Conservation (phyloP, 1,139 yeast species). For the Kluyveromyces marxianus region DNA sequence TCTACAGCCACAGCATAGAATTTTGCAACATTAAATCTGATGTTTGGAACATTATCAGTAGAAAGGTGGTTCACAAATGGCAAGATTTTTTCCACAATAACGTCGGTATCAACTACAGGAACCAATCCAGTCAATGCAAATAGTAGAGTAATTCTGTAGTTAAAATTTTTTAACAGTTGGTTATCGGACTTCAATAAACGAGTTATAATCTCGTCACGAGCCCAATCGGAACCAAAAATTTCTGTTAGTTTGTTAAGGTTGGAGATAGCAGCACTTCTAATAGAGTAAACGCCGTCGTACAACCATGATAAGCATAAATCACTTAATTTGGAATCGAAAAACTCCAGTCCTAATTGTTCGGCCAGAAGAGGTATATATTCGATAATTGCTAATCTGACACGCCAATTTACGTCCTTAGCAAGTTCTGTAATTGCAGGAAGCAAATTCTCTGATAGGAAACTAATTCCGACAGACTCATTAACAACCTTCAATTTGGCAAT, state of each 20-base stretch:
- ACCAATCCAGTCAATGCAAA: conserved; percentile 78
- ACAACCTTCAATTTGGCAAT: conserved; percentile 88
- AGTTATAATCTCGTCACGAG: conserved; percentile 72
- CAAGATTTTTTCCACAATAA: conserved; percentile 57
- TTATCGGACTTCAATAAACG: conserved; percentile 54
- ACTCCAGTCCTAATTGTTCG: conserved; percentile 88
- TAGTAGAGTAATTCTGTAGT: conserved; percentile 84
- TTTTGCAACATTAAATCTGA: conserved; percentile 90
- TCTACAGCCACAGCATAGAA: conserved; percentile 56
- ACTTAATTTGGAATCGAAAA: conserved; percentile 87
- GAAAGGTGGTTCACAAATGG: conserved; percentile 72
- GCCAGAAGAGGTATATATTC: conserved; percentile 95
- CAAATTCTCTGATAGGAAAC: conserved; percentile 73
- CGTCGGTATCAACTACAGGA: conserved; percentile 52
- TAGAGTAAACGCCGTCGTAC: conserved; percentile 96
- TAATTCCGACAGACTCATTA: conserved; percentile 90
- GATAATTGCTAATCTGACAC: conserved; percentile 93
- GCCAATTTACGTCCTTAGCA: conserved; percentile 96
- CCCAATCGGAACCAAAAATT: conserved; percentile 93
- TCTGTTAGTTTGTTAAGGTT: conserved; percentile 73
- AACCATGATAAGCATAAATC: conserved; percentile 92
- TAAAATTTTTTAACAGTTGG: conserved; percentile 44
- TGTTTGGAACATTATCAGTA: conserved; percentile 84
- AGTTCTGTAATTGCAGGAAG: conserved; percentile 94
- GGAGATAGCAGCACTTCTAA: conserved; percentile 90